These are phyloP conservation scores for Sanghuangporus baumii DNA, from an alignment of 1,284 basidiomycete genomes.

Conservation along the genomic window DNA sequence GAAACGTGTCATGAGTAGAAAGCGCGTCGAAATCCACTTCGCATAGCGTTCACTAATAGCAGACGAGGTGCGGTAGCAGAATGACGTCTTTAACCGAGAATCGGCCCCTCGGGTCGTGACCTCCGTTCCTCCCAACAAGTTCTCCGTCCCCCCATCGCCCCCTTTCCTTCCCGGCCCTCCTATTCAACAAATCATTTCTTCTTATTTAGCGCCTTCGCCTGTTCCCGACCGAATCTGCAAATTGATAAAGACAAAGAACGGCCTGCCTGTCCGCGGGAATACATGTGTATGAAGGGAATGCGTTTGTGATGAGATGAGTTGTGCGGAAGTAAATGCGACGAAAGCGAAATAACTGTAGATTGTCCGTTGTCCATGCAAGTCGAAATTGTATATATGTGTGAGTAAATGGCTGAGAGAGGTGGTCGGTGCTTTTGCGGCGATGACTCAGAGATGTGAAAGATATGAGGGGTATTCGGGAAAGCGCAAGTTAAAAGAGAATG, in stretches of 20 bases:
- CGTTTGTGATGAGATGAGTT: background rate
- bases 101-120: no score
- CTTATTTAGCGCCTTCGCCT: background rate
- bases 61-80: background rate
- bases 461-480: background rate
- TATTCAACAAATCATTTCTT: background rate
- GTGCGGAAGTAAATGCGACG: slow-evolving; percentile 1
- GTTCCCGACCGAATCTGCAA: background rate
- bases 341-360: slow-evolving; percentile 1
- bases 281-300: background rate
- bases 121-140: background rate
- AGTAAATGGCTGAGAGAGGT: background rate
- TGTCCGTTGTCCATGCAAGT: background rate
- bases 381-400: background rate
- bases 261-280: background rate
- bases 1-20: background rate
- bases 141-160: background rate
- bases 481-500: background rate
- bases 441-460: slow-evolving; percentile 1
- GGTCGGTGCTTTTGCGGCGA: slow-evolving; percentile 1
- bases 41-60: background rate
- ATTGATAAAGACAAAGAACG: background rate
- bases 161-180: background rate
- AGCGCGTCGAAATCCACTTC: background rate
- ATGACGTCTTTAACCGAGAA: no score